Evolutionary conservation across 2,329 filamentous ascomycete genomes (phyloP), one percentile per base, ranked within the genome.

Genomic region (Colletotrichum sojae): DNA sequence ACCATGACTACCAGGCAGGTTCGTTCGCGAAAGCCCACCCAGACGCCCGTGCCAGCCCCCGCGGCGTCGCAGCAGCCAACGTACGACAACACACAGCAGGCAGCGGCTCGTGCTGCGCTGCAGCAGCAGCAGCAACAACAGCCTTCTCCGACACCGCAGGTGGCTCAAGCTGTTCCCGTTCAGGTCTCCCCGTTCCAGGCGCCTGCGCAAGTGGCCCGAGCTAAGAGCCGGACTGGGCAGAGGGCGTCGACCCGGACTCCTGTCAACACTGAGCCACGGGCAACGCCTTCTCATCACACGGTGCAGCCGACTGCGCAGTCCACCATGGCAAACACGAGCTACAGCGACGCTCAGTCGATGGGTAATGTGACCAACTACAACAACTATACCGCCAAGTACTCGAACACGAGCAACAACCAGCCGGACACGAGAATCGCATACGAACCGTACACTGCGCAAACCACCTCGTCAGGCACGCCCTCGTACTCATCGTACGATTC

Each of bases 231-330:
- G 59, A 78, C 80, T 52, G 75, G 76, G 2, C 79, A 80, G n/a
- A 76, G 78, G 49, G 67, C 75, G 1, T 77, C 79, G 61, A 77
- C 70, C 5, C 76, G 72, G 16, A 78, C 78, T 22, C 76, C 78
- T 4, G 71, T 73, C 18, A 66, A 65, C n/a, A 49, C 20, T 22
- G 72, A 76, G 5, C 67, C 73, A 31, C 59, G 74, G 12, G 55
- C 75, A 6, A 74, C 65, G 8, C 59, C 67, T 12, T 43, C 66
- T 27, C 75, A 74, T 39, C 73, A 76, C 13, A 71, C 71, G 8
- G 75, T 80, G 70, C 71, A 83, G 54, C 77, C 80, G 10, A 77
- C 79, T 62, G 71, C 76, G n/a, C 78, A 76, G n/a, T 75, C 71
- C n/a, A 73, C 64, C 49, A 52, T 59, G 27, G 72, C 40, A 48